These are phyloP conservation scores for Golubevia pallescens DNA, from an alignment of 1,284 basidiomycete genomes.

Conservation along the genomic window DNA sequence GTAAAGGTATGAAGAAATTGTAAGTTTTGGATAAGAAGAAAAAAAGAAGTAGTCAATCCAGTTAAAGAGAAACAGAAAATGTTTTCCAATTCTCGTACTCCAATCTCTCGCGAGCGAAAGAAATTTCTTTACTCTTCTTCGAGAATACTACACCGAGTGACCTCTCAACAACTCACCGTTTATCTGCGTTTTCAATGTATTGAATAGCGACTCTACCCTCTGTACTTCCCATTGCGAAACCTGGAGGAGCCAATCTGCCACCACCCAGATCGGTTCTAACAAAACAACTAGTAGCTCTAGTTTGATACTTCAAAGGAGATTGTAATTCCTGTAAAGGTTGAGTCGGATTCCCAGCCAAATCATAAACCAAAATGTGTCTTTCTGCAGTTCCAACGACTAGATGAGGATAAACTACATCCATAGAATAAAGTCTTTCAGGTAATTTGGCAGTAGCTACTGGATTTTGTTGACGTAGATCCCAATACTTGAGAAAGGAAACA, in stretches of 20 bases:
- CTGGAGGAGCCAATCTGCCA: background rate
- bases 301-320: conserved; percentile 56
- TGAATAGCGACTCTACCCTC: conserved; percentile 62
- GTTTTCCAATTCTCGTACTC: no score
- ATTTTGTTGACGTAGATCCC: conserved; percentile 22
- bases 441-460: conserved; percentile 65
- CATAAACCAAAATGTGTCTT: no score
- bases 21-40: no score
- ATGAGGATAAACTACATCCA: conserved; percentile 83
- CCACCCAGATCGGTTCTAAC: conserved; percentile 5
- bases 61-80: no score
- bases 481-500: no score
- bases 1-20: no score
- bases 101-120: no score
- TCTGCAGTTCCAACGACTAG: conserved; percentile 95
- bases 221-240: conserved; percentile 47
- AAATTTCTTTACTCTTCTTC: no score
- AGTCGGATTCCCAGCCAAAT: no score
- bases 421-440: conserved; percentile 65
- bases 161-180: conserved; percentile 8
- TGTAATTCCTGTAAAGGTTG: background rate
- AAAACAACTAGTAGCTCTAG: conserved; percentile 25
- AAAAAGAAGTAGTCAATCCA: no score
- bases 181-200: conserved; percentile 39
- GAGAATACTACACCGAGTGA: background rate